Conservation (phyloP, 495 filamentous ascomycete species). For the Lasiosphaeria hispida region DNA sequence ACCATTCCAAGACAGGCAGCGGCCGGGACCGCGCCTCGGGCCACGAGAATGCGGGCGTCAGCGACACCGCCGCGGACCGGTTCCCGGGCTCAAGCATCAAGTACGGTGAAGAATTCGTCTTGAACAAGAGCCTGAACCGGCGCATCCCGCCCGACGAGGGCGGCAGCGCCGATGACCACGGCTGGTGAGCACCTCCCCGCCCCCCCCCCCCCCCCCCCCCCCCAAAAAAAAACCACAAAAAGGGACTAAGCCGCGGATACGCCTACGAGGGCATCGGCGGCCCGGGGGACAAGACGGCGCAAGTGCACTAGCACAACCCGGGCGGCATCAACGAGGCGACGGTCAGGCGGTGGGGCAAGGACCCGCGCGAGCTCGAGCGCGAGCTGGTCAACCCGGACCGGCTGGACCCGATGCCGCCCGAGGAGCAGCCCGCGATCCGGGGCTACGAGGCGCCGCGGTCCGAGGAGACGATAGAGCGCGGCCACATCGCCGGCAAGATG, state of each 20-base stretch:
- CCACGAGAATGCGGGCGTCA: constrained; percentile 32
- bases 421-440: constrained; percentile 1
- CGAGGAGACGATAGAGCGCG: constrained; percentile 15
- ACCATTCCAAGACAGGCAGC: constrained; percentile 42
- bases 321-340: constrained; percentile 23
- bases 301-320: constrained; percentile 28
- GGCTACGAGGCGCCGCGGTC: constrained; percentile 2
- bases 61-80: constrained; percentile 29
- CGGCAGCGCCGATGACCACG: constrained; percentile 35
- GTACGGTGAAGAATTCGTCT: constrained; percentile 32
- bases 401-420: constrained; percentile 14
- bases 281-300: constrained; percentile 32
- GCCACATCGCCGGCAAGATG: constrained; percentile 9
- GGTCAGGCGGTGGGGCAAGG: constrained; percentile 15
- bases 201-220: neutral
- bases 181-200: no score
- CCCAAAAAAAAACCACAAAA: neutral
- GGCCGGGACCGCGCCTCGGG: constrained; percentile 14
- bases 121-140: constrained; percentile 36
- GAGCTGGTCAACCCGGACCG: neutral
- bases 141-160: constrained; percentile 39
- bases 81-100: constrained; percentile 35
- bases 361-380: constrained; percentile 5
- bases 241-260: constrained; percentile 8
- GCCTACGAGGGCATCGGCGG: constrained; percentile 36